Evolutionary conservation across 768 basidiomycete species (phyloP).

Genomic region (Mycena belliarum): DNA sequence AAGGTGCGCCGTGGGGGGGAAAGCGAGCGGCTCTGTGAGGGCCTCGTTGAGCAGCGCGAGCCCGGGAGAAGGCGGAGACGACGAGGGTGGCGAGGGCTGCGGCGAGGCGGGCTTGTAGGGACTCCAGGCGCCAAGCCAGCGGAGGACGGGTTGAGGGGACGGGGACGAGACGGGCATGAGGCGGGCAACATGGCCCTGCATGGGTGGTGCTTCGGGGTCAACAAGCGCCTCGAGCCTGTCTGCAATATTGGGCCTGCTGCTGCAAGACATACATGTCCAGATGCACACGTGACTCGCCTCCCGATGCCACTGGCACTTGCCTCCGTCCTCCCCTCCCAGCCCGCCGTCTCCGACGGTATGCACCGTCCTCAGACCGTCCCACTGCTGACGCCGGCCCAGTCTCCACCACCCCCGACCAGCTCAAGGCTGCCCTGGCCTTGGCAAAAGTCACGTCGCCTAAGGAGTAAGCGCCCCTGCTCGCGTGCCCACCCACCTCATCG

Average conservation of each 20-base stretch:
- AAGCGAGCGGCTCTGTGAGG: conserved; percentile 43
- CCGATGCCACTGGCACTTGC: conserved; percentile 33
- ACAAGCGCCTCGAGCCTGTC: conserved; percentile 27
- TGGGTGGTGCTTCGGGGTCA: not conserved
- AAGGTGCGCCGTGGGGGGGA: conserved; percentile 46
- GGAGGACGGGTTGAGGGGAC: conserved; percentile 37
- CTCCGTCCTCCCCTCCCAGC: conserved; percentile 48
- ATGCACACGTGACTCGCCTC: no score
- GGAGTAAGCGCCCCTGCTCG: conserved; percentile 50
- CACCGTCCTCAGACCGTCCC: conserved; percentile 1
- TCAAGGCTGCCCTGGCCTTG: conserved; percentile 43
- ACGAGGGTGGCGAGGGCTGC: conserved; percentile 35
- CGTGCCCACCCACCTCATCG: not conserved
- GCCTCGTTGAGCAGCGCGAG: conserved; percentile 47
- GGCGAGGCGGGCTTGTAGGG: conserved; percentile 23
- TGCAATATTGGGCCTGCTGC: conserved; percentile 21
- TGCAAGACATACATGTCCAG: not conserved
- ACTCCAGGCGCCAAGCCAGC: conserved; percentile 44
- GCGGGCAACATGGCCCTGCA: conserved; percentile 8
- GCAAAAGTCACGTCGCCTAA: conserved; percentile 65
- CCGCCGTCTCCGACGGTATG: conserved; percentile 55
- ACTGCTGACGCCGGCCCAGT: conserved; percentile 41
- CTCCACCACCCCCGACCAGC: conserved; percentile 54
- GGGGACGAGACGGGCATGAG: conserved; percentile 9
- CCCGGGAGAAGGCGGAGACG: conserved; percentile 41